Conservation (phyloP, 148 eudicot species). For the Amaranthus hypochondriacus region DNA sequence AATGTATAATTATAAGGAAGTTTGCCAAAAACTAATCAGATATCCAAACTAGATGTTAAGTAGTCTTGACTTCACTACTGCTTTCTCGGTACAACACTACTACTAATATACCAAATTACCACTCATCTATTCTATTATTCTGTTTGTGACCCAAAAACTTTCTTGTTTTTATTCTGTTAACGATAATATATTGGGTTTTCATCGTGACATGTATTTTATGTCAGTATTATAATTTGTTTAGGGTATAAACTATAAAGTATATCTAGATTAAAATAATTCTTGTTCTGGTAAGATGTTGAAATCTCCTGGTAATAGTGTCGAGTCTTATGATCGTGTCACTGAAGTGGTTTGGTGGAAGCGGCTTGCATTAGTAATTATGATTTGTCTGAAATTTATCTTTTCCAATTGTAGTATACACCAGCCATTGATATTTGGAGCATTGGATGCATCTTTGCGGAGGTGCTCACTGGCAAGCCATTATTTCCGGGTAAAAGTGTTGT, state of each 20-base stretch:
- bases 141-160: too few relatives aligned
- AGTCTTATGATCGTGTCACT: slow-evolving; percentile 27
- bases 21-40: too few relatives aligned
- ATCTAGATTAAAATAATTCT: slow-evolving; percentile 63
- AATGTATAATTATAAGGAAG: too few relatives aligned
- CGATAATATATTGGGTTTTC: too few relatives aligned
- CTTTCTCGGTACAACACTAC: too few relatives aligned
- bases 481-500: slow-evolving; percentile 98
- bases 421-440: slow-evolving; percentile 97
- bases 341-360: slow-evolving; percentile 24
- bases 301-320: slow-evolving; percentile 52
- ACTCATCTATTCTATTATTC: too few relatives aligned
- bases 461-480: slow-evolving; percentile 75
- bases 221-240: slow-evolving; percentile 3
- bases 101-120: too few relatives aligned
- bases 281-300: slow-evolving; percentile 61
- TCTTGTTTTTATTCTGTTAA: too few relatives aligned
- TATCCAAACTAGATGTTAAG: too few relatives aligned
- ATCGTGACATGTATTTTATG: neutral
- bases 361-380: slow-evolving; percentile 6
- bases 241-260: slow-evolving; percentile 36
- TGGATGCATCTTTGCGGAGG: slow-evolving; percentile 96
- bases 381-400: slow-evolving; percentile 15
- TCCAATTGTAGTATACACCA: slow-evolving; percentile 75
- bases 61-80: too few relatives aligned